A percentile compares a stretch with the other conserved stretches of the same genome.
Evolutionary conservation across 2,329 filamentous ascomycete species (phyloP).

Genomic region (Fusarium liriodendri): DNA sequence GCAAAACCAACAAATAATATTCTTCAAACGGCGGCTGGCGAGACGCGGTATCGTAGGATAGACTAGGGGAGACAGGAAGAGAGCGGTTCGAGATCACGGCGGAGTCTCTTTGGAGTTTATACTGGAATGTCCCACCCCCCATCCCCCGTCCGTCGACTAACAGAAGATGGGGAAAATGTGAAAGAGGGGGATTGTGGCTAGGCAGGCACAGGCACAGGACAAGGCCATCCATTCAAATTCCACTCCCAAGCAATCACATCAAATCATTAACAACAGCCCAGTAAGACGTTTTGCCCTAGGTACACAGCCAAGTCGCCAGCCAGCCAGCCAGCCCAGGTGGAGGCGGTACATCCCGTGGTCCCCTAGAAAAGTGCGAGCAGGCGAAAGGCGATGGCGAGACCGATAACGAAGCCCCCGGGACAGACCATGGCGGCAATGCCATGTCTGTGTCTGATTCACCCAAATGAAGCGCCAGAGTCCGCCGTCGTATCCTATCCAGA

Average conservation of each 20-base stretch:
- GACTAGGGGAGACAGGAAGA: not conserved
- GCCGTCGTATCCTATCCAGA: conserved; percentile 3
- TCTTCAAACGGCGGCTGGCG: conserved; percentile 6
- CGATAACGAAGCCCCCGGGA: conserved; percentile 13
- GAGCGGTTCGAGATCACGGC: not conserved
- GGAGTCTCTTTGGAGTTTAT: conserved; percentile 25
- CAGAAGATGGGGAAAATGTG: not conserved
- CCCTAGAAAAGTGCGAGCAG: conserved; percentile 1
- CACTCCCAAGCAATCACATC: conserved; percentile 18
- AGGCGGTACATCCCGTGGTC: not conserved
- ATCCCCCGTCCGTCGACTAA: not conserved
- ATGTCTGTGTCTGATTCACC: conserved; percentile 24
- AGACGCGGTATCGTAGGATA: not conserved
- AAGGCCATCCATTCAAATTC: conserved; percentile 2
- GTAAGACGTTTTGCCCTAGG: not conserved
- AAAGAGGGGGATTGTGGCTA: conserved; percentile 16
- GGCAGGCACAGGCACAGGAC: conserved; percentile 2
- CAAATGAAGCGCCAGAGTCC: conserved; percentile 13
- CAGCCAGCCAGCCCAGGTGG: not conserved
- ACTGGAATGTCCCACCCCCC: not conserved
- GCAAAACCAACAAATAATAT: conserved; percentile 18
- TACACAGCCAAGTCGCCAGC: not conserved
- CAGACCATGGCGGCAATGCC: conserved; percentile 27
- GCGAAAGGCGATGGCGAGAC: conserved; percentile 29
- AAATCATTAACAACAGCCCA: not conserved